Evolutionary conservation across 2,329 filamentous ascomycete species (phyloP), one percentile per base, ranked within the genome.

Genomic region (Fusarium keratoplasticum): DNA sequence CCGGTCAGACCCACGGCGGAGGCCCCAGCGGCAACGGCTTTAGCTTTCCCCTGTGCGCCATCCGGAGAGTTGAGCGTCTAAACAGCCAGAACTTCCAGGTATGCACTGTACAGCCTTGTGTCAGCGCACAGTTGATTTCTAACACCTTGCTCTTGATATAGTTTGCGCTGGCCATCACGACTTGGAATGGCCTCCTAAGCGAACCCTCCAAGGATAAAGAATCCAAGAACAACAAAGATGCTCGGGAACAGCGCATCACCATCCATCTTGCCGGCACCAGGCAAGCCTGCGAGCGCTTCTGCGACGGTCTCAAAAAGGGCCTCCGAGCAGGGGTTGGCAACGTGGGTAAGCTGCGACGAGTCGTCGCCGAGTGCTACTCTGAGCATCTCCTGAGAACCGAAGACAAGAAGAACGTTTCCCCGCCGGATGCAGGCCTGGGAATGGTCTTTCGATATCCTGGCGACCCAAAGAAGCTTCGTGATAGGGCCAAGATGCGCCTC

Each of bases 21-120:
- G 96, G 96, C 0, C 96, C 96, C 5, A 94, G 94, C 64, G 96
- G 95, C 42, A 98, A 98, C 86, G 96, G 96, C 69, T 98, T 99
- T 83, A 98, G 94, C 2, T 91, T 98, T 64, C 96, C 96, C 6
- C 88, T 99, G 25, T 98, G 94, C 82, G 94, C 95, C 61, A 96
- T 99, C 77, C 90, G 96, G 72, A 89, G 95, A 61, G 96, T 99
- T 25, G 96, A 99, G 85, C 89, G 96, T 66, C 87, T 99, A 66
- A 96, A 98, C 80, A 98, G 95, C 79, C 94, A 97, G 79, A 96
- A 92, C 75, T 96, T 97, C 81, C 90, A 92, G 84, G 88, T 91
- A 84, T 74, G 79, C 5, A 42, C 13, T 35, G 18, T 25, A 29
- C 16, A 33, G 35, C 40, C 35, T 42, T 38, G 38, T 38, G 47